Evolutionary conservation across 441 rosid species (phyloP).

Genomic region (Adansonia madagascariensis): DNA sequence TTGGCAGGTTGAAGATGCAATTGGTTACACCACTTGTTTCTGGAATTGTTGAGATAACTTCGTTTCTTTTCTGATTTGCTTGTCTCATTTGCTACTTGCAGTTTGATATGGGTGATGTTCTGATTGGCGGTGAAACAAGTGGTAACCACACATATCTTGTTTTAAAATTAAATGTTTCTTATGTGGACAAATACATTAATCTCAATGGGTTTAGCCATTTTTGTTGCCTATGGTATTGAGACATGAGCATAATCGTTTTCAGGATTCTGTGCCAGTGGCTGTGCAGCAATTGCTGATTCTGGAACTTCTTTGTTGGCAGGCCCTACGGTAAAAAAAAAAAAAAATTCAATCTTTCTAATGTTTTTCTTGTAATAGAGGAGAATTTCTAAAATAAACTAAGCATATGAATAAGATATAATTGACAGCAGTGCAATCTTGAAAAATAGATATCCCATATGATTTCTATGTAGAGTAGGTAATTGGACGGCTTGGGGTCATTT

Average conservation of each 20-base stretch:
- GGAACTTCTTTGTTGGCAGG: constrained; percentile 77
- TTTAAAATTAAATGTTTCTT: constrained; percentile 4
- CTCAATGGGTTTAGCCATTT: neutral
- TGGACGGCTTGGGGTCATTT: neutral
- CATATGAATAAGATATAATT: neutral
- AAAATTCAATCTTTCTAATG: neutral
- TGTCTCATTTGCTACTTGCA: constrained; percentile 31
- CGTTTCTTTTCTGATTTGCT: constrained; percentile 4
- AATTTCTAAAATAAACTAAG: neutral
- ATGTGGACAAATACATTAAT: neutral
- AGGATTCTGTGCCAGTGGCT: constrained; percentile 60
- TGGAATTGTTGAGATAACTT: neutral
- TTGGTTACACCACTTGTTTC: neutral
- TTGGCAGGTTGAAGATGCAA: constrained; percentile 56
- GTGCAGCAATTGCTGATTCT: constrained; percentile 74
- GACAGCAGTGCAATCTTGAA: neutral
- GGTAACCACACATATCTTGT: constrained; percentile 42
- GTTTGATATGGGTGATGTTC: constrained; percentile 71
- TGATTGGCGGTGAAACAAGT: constrained; percentile 59
- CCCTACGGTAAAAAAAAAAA: constrained; percentile 48
- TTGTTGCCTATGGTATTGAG: constrained; percentile 25
- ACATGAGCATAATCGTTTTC: constrained; percentile 30
- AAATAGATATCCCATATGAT: neutral
- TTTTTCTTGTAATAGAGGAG: constrained; percentile 5
- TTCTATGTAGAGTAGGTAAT: neutral